Base-by-base conservation (phyloP, 768 basidiomycete species). In the Boletus edulis region DNA sequence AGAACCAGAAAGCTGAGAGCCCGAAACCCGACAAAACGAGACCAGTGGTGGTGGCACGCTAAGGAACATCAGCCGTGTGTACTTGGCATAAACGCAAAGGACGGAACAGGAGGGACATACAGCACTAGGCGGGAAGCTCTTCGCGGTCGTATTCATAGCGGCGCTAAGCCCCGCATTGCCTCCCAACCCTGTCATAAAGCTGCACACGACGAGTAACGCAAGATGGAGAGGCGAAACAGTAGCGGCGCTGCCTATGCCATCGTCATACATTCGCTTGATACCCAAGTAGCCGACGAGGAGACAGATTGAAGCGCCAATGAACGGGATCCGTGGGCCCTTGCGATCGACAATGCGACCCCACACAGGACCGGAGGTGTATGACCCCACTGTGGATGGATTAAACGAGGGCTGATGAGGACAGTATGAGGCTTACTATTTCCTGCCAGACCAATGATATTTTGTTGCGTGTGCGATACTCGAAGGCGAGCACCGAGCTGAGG, bases 1-100 rank as follows among this genome's bases (percentile, higher is more conserved):
- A 89, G 72, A 95, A 97, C 58, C 90, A 76, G 76, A 96, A 96
- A 0, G 94, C 94, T 0, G 91, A 94, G 15, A 98, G 81, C 0
- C 94, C 94, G 58, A 91, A 94, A 32, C 91, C 94, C 0, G 91
- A 91, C 18, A 94, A 71, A 34, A 94, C 92, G 10, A 92, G 67
- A 2, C 87, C 87, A 0, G 88, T 91, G 10, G 84, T 81, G 0
- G 84, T 84, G 12, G 86, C 92, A 18, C 92, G 79, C 87, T 91
- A 45, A 27, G 47, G 29, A 22, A 51, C 22, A 46, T 54, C 37
- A 46, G 34, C 11, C 11, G 15, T 17, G 47, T 53, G 11, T 52
- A 24, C 35, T 13, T 37, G 2, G 38, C 12, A 46, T n/a, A 3
- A 31, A 34, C 3, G 13, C 10, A 32, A 35, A 17, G 24, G 10